Conservation (phyloP, 768 basidiomycete species). For the Auricularia sp. region DNA sequence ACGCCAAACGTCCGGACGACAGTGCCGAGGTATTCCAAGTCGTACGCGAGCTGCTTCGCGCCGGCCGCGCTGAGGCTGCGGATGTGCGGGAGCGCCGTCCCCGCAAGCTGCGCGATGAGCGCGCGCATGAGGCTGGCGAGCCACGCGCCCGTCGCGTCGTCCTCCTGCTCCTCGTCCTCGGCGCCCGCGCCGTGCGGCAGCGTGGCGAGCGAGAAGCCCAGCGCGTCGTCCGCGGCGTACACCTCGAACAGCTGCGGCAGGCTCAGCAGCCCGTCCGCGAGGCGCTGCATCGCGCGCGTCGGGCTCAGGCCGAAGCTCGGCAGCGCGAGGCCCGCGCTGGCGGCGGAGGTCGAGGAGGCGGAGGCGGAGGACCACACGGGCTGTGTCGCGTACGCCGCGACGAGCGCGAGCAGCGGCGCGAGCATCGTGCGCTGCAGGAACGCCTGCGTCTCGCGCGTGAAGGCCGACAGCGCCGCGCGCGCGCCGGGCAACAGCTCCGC, state of each 20-base stretch:
- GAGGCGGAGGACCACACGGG: constrained; percentile 52
- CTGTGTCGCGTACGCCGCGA: constrained; percentile 58
- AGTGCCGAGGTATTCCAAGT: constrained; percentile 83
- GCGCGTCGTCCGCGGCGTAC: constrained; percentile 84
- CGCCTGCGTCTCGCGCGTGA: constrained; percentile 66
- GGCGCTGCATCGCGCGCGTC: constrained; percentile 75
- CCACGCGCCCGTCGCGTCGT: constrained; percentile 61
- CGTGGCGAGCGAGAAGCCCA: constrained; percentile 79
- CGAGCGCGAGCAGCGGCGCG: constrained; percentile 66
- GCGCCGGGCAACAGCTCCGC: constrained; percentile 39
- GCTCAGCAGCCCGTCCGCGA: constrained; percentile 91
- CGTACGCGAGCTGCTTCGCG: constrained; percentile 74
- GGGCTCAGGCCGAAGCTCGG: constrained; percentile 92
- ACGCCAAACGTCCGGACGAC: constrained; percentile 87
- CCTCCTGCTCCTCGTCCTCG: constrained; percentile 23
- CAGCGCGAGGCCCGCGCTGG: constrained; percentile 40
- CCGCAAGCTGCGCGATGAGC: constrained; percentile 64
- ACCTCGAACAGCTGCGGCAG: constrained; percentile 90
- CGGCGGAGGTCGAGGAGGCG: constrained; percentile 32
- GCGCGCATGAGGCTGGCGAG: constrained; percentile 80
- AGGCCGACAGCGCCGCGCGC: constrained; percentile 44
- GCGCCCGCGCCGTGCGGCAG: constrained; percentile 39
- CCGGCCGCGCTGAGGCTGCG: constrained; percentile 51
- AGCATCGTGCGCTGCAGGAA: constrained; percentile 78
- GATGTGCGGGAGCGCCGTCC: constrained; percentile 62